phyloP scores from a whole-genome alignment of 2,329 filamentous ascomycete species.

The Trichoderma sp. region DNA sequence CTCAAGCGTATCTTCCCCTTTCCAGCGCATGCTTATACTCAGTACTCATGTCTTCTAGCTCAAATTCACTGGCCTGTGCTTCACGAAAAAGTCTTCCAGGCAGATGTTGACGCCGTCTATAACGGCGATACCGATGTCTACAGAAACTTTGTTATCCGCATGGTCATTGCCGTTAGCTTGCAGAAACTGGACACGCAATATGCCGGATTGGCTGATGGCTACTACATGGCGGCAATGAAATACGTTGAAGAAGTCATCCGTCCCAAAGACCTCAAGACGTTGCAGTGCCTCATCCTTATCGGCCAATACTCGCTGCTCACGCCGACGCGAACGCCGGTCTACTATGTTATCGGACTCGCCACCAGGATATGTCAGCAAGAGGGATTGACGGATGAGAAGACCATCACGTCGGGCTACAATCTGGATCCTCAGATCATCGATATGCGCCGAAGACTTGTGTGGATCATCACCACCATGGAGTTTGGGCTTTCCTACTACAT shows the following conservation, averaged over 20 bases:
- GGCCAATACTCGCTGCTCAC: conserved; percentile 91
- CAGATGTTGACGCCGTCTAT: conserved; percentile 80
- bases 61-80: conserved; percentile 86
- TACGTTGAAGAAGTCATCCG: conserved; percentile 80
- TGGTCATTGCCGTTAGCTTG: conserved; percentile 92
- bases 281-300: conserved; percentile 87
- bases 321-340: conserved; percentile 87
- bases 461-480: conserved; percentile 88
- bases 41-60: conserved; percentile 52
- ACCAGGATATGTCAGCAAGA: conserved; percentile 87
- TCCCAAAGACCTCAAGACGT: conserved; percentile 84
- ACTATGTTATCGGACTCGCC: conserved; percentile 88
- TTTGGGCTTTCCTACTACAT: conserved; percentile 84
- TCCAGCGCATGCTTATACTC: not conserved
- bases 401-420: conserved; percentile 66
- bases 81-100: conserved; percentile 77
- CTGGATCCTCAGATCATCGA: conserved; percentile 78
- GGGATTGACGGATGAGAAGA: conserved; percentile 85
- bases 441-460: conserved; percentile 84
- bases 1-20: not conserved
- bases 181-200: conserved; percentile 89
- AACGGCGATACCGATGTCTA: conserved; percentile 74
- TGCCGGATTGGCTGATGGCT: conserved; percentile 91
- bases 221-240: conserved; percentile 86
- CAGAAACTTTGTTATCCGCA: conserved; percentile 83